These are phyloP conservation scores for Aphanoascus verrucosus DNA, from an alignment of 2,329 filamentous ascomycete genomes.

Conservation along the genomic window DNA sequence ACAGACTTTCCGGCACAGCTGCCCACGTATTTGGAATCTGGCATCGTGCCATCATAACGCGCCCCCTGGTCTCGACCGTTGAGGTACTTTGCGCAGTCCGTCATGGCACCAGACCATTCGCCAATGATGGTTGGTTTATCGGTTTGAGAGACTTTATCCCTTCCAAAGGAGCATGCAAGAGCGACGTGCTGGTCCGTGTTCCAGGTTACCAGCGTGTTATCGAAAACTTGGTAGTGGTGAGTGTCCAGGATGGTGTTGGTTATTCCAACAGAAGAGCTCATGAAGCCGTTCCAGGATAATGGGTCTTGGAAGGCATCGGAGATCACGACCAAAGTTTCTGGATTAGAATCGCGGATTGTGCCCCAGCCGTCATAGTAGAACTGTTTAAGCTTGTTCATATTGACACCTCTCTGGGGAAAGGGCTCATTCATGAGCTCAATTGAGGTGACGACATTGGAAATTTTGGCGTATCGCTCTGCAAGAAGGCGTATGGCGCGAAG, in stretches of 20 bases:
- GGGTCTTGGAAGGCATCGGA: slow-evolving; percentile 40
- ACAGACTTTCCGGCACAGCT: slow-evolving; percentile 44
- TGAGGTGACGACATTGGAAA: slow-evolving; percentile 49
- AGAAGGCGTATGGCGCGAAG: slow-evolving; percentile 49
- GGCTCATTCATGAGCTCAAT: slow-evolving; percentile 40
- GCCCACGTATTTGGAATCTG: slow-evolving; percentile 34
- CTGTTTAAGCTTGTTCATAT: slow-evolving; percentile 38
- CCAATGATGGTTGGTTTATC: slow-evolving; percentile 60
- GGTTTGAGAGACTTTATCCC: slow-evolving; percentile 38
- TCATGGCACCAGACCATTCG: slow-evolving; percentile 59
- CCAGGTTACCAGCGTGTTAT: slow-evolving; percentile 40
- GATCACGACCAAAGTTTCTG: slow-evolving; percentile 44
- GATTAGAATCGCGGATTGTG: slow-evolving; percentile 36
- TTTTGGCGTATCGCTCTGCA: slow-evolving; percentile 46
- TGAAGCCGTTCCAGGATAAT: slow-evolving; percentile 51
- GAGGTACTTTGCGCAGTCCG: slow-evolving; percentile 44
- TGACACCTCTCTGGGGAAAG: slow-evolving; percentile 29
- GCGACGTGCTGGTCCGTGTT: slow-evolving; percentile 44
- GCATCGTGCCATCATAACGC: slow-evolving; percentile 47
- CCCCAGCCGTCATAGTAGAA: slow-evolving; percentile 48
- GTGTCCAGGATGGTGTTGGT: slow-evolving; percentile 52
- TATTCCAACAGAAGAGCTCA: slow-evolving; percentile 38
- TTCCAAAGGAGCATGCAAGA: slow-evolving; percentile 46
- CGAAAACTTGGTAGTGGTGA: slow-evolving; percentile 59
- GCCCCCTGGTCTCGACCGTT: slow-evolving; percentile 51